Evolutionary conservation across 805 yeast species (phyloP).

Genomic region (Candida bentonensis): DNA sequence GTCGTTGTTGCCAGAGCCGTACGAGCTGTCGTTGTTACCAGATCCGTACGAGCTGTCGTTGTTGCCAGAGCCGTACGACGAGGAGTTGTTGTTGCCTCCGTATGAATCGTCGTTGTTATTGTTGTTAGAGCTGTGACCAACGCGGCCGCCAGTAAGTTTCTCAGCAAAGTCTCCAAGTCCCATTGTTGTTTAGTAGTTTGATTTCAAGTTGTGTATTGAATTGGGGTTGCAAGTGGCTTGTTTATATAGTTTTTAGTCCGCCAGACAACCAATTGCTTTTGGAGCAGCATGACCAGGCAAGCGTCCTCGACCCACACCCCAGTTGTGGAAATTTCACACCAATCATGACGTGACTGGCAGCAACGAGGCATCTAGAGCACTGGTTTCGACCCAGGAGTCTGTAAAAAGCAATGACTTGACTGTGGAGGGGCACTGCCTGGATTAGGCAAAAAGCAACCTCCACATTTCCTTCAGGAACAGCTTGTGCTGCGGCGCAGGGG

Average conservation of each 20-base stretch:
- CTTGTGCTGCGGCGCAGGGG: not conserved
- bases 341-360: not conserved
- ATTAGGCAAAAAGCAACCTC: not conserved
- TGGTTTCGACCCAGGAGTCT: no score
- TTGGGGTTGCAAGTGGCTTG: not conserved
- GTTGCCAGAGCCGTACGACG: conserved; percentile 17
- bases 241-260: not conserved
- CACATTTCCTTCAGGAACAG: not conserved
- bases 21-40: conserved; percentile 18
- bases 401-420: not conserved
- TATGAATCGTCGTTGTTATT: conserved; percentile 14
- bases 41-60: conserved; percentile 11
- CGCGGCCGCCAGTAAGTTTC: conserved; percentile 9
- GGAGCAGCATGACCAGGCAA: not conserved
- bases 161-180: conserved; percentile 11
- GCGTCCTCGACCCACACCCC: not conserved
- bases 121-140: conserved; percentile 10
- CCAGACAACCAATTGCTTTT: not conserved
- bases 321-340: not conserved
- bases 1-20: conserved; percentile 16
- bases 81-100: conserved; percentile 12
- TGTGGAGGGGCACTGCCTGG: not conserved
- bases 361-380: not conserved
- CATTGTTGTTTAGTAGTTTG: conserved; percentile 7
- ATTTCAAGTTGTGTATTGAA: not conserved